phyloP scores from a whole-genome alignment of 306 rosid genomes.

The Inga oerstediana region DNA sequence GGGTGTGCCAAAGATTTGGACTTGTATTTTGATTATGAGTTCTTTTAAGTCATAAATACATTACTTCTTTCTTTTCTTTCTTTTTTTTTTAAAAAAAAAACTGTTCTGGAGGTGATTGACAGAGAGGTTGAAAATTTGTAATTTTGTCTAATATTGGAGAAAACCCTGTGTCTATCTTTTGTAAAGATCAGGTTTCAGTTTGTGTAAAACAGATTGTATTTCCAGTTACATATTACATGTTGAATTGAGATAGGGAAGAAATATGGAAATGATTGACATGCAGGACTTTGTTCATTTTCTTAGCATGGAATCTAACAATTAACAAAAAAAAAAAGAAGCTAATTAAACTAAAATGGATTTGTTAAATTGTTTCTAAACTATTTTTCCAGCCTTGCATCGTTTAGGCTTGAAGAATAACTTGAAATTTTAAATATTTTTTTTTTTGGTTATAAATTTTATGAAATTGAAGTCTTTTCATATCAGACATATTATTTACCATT shows the following conservation, averaged over 20 bases:
- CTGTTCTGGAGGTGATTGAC: slow-evolving; percentile 21
- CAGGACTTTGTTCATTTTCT: not conserved
- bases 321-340: too few relatives aligned
- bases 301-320: not conserved
- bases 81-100: not conserved
- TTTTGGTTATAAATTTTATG: too few relatives aligned
- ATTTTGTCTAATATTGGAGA: slow-evolving; percentile 7
- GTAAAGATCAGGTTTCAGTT: not conserved
- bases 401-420: too few relatives aligned
- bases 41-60: not conserved
- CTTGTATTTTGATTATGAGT: slow-evolving; percentile 17
- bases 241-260: not conserved
- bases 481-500: not conserved
- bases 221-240: not conserved
- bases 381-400: too few relatives aligned
- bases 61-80: not conserved
- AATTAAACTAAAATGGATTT: too few relatives aligned
- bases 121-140: slow-evolving; percentile 27
- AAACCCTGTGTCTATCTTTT: slow-evolving; percentile 6
- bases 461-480: too few relatives aligned
- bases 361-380: too few relatives aligned
- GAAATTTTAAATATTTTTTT: too few relatives aligned
- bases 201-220: slow-evolving; percentile 7
- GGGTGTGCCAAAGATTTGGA: slow-evolving; percentile 17
- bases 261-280: not conserved